Base-by-base conservation (phyloP, 2,329 filamentous ascomycete species). In the Phaeoacremonium minimum region DNA sequence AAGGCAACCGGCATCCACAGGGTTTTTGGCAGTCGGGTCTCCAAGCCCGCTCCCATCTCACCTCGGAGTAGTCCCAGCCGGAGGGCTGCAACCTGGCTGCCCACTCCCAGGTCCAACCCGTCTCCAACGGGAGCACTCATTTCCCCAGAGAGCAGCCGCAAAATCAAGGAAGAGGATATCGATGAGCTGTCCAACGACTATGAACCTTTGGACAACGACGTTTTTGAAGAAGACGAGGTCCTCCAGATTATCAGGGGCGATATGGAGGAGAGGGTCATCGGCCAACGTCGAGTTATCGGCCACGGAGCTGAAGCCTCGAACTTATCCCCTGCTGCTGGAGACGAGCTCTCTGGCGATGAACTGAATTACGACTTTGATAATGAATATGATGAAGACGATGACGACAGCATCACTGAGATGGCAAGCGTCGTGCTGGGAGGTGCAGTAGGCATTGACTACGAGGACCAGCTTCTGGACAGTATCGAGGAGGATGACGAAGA, bases 301-400 rank as follows among this genome's bases (percentile, higher is more conserved):
- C n/a, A n/a, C n/a, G n/a, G n/a, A n/a, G n/a, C n/a, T n/a, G n/a
- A n/a, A n/a, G n/a, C n/a, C n/a, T n/a, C n/a, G n/a, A n/a, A n/a
- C n/a, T n/a, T n/a, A n/a, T n/a, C n/a, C n/a, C n/a, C n/a, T n/a
- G n/a, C n/a, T n/a, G n/a, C n/a, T n/a, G n/a, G n/a, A n/a, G n/a
- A n/a, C n/a, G n/a, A n/a, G n/a, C n/a, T n/a, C n/a, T n/a, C n/a
- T 71, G 7, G 62, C 67, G 2, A 53, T 53, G 8, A 56, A 60
- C 31, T 71, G 71, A 7, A 58, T 73, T 8, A 74, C 69, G 4
- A 46, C 48, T 5, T 50, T 57, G 34, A 75, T 73, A 50, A 73
- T 74, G 68, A 72, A 73, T 7, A 18, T 18, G 3, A 12, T 13
- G 30, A 29, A 20, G 22, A 11, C 15, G 33, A 14, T 12, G 30